Conservation (phyloP, 2,329 filamentous ascomycete species). For the Microcyclosporella mali region DNA sequence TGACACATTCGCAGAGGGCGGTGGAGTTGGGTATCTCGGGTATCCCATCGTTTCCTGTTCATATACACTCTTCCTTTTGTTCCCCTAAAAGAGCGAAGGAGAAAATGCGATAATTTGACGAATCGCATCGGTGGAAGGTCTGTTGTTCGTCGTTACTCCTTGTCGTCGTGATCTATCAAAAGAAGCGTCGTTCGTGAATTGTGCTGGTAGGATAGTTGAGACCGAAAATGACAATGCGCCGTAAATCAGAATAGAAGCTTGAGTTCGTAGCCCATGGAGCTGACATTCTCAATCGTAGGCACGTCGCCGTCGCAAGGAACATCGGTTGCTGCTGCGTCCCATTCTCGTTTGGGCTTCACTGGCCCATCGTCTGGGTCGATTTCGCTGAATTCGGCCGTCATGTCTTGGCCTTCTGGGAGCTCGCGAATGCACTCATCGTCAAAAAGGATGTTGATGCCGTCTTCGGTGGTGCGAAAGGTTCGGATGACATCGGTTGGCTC, state of each 20-base stretch:
- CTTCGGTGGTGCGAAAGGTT: slow-evolving; percentile 64
- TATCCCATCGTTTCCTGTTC: not conserved
- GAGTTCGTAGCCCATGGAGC: slow-evolving; percentile 44
- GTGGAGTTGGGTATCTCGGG: not conserved
- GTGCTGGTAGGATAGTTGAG: slow-evolving; percentile 5
- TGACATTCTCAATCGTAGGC: slow-evolving; percentile 37
- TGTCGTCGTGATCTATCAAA: slow-evolving; percentile 14
- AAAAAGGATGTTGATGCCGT: slow-evolving; percentile 74
- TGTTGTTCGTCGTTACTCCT: not conserved
- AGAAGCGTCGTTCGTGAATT: slow-evolving; percentile 8
- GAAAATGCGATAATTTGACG: not conserved
- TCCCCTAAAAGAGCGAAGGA: not conserved
- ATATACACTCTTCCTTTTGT: slow-evolving; percentile 1
- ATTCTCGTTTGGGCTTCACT: slow-evolving; percentile 45
- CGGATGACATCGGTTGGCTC: slow-evolving; percentile 66
- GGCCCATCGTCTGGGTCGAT: slow-evolving; percentile 41
- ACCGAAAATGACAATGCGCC: slow-evolving; percentile 3
- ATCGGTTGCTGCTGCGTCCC: slow-evolving; percentile 44
- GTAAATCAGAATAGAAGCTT: slow-evolving; percentile 41
- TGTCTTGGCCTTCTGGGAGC: slow-evolving; percentile 84
- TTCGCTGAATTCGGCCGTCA: slow-evolving; percentile 66
- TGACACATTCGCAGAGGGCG: too few relatives aligned
- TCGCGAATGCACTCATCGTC: slow-evolving; percentile 85
- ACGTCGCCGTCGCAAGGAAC: slow-evolving; percentile 46
- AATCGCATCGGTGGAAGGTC: not conserved